Conservation (phyloP, 2,329 filamentous ascomycete genomes). For the Pochonia chlamydosporia region DNA sequence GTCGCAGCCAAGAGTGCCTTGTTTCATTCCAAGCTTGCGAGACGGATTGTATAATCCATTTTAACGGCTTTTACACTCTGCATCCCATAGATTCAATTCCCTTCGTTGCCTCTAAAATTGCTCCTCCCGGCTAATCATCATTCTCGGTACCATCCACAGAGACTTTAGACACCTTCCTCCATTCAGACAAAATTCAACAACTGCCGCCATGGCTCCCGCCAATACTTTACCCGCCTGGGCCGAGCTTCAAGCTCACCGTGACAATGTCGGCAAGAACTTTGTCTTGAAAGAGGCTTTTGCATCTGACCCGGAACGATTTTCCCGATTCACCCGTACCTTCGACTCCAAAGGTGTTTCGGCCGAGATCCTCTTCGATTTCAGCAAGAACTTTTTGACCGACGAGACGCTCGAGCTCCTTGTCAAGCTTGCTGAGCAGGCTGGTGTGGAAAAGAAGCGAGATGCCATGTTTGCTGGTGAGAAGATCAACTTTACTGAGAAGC, state of each 20-base stretch:
- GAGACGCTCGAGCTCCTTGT: constrained; percentile 84
- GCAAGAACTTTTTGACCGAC: constrained; percentile 96
- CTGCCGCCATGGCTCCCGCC: constrained; percentile 66
- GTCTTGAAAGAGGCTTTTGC: constrained; percentile 91
- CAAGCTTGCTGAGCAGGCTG: constrained; percentile 86
- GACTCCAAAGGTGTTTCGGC: constrained; percentile 72
- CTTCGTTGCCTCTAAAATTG: too few species aligned
- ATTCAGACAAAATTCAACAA: not conserved
- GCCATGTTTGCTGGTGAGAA: constrained; percentile 96
- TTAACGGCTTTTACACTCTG: too few species aligned
- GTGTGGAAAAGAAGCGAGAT: constrained; percentile 89
- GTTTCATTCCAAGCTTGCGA: too few species aligned
- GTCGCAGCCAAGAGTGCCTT: too few species aligned
- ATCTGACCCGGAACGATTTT: constrained; percentile 80
- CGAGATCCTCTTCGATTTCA: constrained; percentile 96
- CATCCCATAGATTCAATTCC: too few species aligned
- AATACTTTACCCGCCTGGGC: constrained; percentile 83
- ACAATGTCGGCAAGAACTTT: constrained; percentile 79
- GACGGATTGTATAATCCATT: too few species aligned
- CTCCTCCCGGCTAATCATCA: not conserved
- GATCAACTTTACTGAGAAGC: constrained; percentile 98
- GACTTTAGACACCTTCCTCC: not conserved
- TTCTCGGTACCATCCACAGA: not conserved
- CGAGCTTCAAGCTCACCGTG: constrained; percentile 85
- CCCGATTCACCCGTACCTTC: constrained; percentile 85